A percentile compares a stretch with the other conserved stretches of the same genome.
These are phyloP conservation scores for Astrephomene gubernaculifera DNA, from an alignment of 139 green algal species.

Conservation along the genomic window DNA sequence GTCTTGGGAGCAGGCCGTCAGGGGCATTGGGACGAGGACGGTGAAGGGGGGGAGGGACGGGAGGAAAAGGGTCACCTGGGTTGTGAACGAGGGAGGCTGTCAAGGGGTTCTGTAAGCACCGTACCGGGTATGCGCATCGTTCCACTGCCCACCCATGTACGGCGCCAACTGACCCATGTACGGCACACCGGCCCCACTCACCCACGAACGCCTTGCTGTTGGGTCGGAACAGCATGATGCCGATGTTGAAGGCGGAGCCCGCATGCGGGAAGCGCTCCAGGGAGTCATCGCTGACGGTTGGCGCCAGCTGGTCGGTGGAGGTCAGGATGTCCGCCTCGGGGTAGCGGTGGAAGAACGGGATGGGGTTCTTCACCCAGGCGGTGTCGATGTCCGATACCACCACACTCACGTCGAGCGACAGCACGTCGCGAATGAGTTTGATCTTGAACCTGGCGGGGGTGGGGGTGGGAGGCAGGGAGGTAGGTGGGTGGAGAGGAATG, in stretches of 20 bases:
- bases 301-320: constrained; percentile 84
- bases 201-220: constrained; percentile 55
- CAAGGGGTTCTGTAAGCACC: no score
- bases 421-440: constrained; percentile 47
- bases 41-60: no score
- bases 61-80: no score
- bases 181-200: no score
- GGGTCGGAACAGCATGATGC: constrained; percentile 88
- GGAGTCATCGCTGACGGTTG: constrained; percentile 60
- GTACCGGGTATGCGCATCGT: no score
- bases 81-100: no score
- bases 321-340: constrained; percentile 88
- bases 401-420: constrained; percentile 56
- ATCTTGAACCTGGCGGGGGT: constrained; percentile 38
- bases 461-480: background rate
- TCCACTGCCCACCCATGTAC: no score
- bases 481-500: background rate
- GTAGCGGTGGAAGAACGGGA: constrained; percentile 81
- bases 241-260: constrained; percentile 88
- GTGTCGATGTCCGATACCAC: constrained; percentile 92
- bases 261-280: constrained; percentile 74
- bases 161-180: no score
- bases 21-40: no score
- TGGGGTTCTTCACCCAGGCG: constrained; percentile 84
- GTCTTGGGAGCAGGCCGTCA: constrained; percentile 47